Base-by-base conservation (phyloP, 371 early-diverging fungal species). In the Spiromyces aspiralis region DNA sequence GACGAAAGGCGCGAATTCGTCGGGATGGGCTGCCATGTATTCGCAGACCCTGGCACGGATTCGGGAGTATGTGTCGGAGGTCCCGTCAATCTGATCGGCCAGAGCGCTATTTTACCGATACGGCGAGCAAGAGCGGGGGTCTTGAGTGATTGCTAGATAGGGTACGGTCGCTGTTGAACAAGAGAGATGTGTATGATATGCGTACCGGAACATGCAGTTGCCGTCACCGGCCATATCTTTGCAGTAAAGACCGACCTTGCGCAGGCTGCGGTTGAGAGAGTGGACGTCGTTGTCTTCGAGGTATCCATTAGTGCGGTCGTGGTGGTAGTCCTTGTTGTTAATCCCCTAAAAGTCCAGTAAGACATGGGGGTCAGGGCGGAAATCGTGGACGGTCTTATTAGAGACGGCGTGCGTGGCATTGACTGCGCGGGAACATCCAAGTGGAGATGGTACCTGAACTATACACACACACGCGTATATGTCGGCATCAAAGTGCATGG, bases 211-310 rank as follows among this genome's bases (percentile, higher is more conserved):
- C 43, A 86, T 62, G 60, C 91, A 90, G 69, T 90, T 88, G 48
- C 89, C 88, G 57, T 90, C 89, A 26, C 88, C 87, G 22, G 70
- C 58, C 44, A 87, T 81, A 52, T 81, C 83, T 52, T 81, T 84
- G 46, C 75, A 77, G 46, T 75, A 75, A 20, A 83, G 62, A 20
- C 72, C 69, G 35, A 35, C 35, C 10, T 35, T 35, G 35, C 35
- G 6, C 35, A 35, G 16, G 16, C 6, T 16, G 10, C 35, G 6
- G 35, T 35, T 35, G 10, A 35, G 6, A 10, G 35, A 6, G 16
- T 35, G 16, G 10, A 35, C 16, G 35, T 35, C 35, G 35, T 16
- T 35, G 16, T 35, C 10, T 6, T 35, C 35, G 6, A 16, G 35
- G 16, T 35, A 35, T n/a, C n/a, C n/a, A n/a, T n/a, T n/a, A n/a